phyloP scores from a whole-genome alignment of 164 flowering plant genomes.

The Berberis thunbergii region DNA sequence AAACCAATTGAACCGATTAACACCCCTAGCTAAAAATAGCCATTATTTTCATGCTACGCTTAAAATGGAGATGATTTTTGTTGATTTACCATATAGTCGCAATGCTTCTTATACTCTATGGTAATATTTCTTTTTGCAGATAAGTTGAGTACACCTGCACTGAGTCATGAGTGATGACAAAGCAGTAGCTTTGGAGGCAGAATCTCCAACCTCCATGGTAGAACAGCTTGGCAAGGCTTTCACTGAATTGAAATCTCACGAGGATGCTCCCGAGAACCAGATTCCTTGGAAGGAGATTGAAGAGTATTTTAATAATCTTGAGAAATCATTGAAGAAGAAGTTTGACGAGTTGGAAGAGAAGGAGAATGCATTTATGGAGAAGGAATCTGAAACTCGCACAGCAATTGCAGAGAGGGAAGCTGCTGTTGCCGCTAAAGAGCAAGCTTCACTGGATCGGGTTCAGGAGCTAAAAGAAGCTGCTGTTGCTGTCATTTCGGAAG shows the following conservation, averaged over 20 bases:
- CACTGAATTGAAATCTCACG: conserved; percentile 33
- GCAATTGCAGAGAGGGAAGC: conserved; percentile 43
- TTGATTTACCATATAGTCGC: too few relatives aligned
- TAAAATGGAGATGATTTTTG: too few relatives aligned
- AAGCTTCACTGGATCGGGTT: conserved; percentile 37
- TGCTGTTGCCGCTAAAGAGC: conserved; percentile 47
- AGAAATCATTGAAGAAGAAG: conserved; percentile 28
- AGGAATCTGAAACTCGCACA: conserved; percentile 26
- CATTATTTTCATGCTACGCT: too few relatives aligned
- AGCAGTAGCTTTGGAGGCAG: conserved; percentile 11
- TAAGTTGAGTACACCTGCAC: conserved; percentile 1
- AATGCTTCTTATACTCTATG: not conserved
- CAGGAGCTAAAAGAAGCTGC: conserved; percentile 67
- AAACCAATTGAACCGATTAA: too few relatives aligned
- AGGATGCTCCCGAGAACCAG: conserved; percentile 20
- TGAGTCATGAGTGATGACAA: conserved; percentile 18
- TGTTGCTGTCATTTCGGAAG: conserved; percentile 43
- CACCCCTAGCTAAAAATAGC: not conserved
- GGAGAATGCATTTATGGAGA: conserved; percentile 38
- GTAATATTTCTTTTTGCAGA: conserved; percentile 1
- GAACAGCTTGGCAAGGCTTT: conserved; percentile 46
- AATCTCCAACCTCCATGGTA: conserved; percentile 28
- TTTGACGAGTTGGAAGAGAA: conserved; percentile 42
- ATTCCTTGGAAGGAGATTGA: conserved; percentile 47
- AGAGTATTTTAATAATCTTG: conserved; percentile 40